A percentile compares a stretch with the other conserved stretches of the same genome.
Conservation (phyloP, 345 rosid species). For the Eucalyptus coolabah region DNA sequence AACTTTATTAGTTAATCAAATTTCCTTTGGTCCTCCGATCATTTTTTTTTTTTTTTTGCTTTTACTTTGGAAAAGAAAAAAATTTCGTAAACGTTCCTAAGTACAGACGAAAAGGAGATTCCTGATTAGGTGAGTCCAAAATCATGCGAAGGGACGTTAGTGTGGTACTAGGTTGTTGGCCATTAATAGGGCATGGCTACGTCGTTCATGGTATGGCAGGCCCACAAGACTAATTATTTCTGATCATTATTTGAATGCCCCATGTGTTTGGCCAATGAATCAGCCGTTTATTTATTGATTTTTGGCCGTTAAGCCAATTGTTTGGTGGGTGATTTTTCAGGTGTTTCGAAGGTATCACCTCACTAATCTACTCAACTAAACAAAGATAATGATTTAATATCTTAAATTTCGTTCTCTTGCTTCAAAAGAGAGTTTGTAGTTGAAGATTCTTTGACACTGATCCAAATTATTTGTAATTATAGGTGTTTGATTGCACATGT, state of each 20-base stretch:
- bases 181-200: slow-evolving; percentile 11
- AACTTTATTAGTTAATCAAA: neutral
- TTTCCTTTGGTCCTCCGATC: neutral
- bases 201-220: neutral
- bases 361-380: neutral
- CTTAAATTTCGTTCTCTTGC: neutral
- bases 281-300: neutral
- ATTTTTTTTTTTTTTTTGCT: neutral
- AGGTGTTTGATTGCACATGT: neutral
- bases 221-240: neutral
- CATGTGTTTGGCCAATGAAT: neutral
- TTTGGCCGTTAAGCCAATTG: neutral
- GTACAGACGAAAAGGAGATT: neutral
- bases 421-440: neutral
- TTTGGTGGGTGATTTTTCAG: neutral
- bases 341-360: neutral
- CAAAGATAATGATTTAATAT: neutral
- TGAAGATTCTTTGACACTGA: neutral
- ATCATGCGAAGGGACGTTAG: neutral
- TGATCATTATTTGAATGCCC: neutral
- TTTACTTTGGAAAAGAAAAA: neutral
- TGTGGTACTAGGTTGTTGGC: slow-evolving; percentile 54
- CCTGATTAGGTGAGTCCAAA: neutral
- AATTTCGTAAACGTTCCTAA: neutral
- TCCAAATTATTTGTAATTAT: neutral